These are phyloP conservation scores for Cronartium quercuum DNA, from an alignment of 1,284 basidiomycete species.

Conservation along the genomic window DNA sequence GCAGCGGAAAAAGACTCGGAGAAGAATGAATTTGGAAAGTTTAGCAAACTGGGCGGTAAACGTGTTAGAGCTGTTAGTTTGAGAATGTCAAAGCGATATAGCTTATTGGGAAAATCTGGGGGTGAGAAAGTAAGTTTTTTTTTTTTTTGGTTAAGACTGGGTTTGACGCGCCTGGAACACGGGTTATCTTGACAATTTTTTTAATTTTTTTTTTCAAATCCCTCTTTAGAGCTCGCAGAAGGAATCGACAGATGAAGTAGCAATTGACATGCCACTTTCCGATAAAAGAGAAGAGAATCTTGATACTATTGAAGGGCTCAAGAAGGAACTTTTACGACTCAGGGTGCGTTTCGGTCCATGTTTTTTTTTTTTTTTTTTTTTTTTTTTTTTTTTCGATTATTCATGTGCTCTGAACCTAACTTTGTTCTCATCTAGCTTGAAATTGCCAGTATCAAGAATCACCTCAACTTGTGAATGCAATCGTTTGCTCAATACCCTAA, in stretches of 20 bases:
- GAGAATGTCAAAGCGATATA: constrained; percentile 25
- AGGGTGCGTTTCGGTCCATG: neutral
- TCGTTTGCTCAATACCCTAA: no score
- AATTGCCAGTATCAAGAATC: neutral
- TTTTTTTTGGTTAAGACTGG: no score
- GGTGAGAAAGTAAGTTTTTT: constrained; percentile 1
- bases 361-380: neutral
- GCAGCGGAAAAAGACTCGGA: neutral
- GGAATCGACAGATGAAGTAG: neutral
- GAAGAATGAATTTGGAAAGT: constrained; percentile 25
- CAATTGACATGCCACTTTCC: no score
- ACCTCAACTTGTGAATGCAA: neutral
- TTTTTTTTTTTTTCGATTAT: neutral
- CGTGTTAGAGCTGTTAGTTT: constrained; percentile 35
- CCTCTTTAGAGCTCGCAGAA: neutral
- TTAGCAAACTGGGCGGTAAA: constrained; percentile 20
- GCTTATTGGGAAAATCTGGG: constrained; percentile 19
- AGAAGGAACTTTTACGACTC: neutral
- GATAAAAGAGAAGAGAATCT: neutral
- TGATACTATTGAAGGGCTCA: neutral
- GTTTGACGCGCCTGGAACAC: neutral
- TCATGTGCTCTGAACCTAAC: neutral
- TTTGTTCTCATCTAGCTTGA: neutral
- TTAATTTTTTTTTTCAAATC: neutral
- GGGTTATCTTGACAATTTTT: neutral